phyloP scores from a whole-genome alignment of 345 rosid species.

The Toxicodendron radicans region DNA sequence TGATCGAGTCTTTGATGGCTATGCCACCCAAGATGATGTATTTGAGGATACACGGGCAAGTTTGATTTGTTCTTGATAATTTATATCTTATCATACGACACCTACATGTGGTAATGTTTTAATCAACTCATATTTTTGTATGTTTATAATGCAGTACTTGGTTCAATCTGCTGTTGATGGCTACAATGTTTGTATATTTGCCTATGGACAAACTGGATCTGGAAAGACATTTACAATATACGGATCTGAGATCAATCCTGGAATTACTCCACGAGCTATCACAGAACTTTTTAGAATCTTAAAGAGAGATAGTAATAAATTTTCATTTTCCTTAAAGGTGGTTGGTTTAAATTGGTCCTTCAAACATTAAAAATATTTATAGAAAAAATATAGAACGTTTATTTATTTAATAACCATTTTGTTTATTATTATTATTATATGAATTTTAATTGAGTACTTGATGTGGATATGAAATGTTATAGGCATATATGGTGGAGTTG shows the following conservation, averaged over 20 bases:
- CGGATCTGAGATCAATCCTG: constrained; percentile 75
- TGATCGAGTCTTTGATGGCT: constrained; percentile 85
- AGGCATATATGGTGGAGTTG: constrained; percentile 95
- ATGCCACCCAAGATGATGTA: constrained; percentile 72
- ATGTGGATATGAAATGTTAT: constrained; percentile 24
- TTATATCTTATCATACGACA: neutral
- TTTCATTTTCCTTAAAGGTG: constrained; percentile 88
- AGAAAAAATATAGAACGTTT: neutral
- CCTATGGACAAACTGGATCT: constrained; percentile 98
- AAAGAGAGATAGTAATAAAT: constrained; percentile 73
- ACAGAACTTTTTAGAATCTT: constrained; percentile 79
- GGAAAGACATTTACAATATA: constrained; percentile 97
- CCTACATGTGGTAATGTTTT: no score
- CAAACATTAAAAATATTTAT: neutral
- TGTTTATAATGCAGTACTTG: constrained; percentile 54
- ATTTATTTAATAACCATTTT: no score
- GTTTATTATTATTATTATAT: neutral
- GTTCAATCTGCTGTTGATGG: constrained; percentile 98
- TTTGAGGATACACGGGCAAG: constrained; percentile 89
- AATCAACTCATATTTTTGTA: neutral
- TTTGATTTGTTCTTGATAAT: constrained; percentile 10
- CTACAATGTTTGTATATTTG: constrained; percentile 95
- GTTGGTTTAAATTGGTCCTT: neutral
- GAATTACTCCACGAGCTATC: constrained; percentile 85
- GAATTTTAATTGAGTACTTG: neutral